Evolutionary conservation across 768 basidiomycete species (phyloP).

Genomic region (Mycena crocata): DNA sequence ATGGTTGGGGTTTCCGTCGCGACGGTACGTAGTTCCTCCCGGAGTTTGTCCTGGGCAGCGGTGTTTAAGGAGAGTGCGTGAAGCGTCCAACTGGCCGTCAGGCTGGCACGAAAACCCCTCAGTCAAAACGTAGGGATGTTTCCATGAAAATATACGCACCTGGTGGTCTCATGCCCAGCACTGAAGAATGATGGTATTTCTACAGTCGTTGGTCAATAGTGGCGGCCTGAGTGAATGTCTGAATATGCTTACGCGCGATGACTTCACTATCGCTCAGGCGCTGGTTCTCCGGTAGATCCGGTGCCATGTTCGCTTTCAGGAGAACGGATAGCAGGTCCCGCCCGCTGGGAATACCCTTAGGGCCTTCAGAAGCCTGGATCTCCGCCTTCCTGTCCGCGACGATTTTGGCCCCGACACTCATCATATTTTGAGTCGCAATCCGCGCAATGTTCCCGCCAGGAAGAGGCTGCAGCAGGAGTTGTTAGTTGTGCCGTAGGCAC

Average conservation of each 20-base stretch:
- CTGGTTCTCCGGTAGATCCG: conserved; percentile 55
- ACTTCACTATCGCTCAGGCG: conserved; percentile 62
- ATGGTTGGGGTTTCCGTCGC: conserved; percentile 51
- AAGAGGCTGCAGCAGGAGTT: not conserved
- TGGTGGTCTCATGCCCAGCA: conserved; percentile 42
- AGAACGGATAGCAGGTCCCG: conserved; percentile 61
- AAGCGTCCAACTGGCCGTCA: conserved; percentile 52
- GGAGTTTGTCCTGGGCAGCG: conserved; percentile 54
- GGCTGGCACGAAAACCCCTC: no score
- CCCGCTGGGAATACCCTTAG: conserved; percentile 38
- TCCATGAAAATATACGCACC: no score
- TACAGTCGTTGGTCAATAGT: not conserved
- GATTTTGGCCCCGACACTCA: conserved; percentile 52
- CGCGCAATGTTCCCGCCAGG: conserved; percentile 15
- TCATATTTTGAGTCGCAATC: conserved; percentile 43
- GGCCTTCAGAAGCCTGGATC: conserved; percentile 24
- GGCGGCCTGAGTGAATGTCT: no score
- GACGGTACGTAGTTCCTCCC: conserved; percentile 54
- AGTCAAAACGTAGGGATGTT: no score
- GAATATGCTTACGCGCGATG: conserved; percentile 34
- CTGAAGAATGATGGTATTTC: conserved; percentile 53
- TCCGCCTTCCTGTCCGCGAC: conserved; percentile 51
- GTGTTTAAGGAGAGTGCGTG: conserved; percentile 52
- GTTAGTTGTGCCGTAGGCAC: no score
- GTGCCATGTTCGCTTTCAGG: conserved; percentile 62